Evolutionary conservation across 2,329 filamentous ascomycete species (phyloP).

Genomic region (Ustulina deusta): DNA sequence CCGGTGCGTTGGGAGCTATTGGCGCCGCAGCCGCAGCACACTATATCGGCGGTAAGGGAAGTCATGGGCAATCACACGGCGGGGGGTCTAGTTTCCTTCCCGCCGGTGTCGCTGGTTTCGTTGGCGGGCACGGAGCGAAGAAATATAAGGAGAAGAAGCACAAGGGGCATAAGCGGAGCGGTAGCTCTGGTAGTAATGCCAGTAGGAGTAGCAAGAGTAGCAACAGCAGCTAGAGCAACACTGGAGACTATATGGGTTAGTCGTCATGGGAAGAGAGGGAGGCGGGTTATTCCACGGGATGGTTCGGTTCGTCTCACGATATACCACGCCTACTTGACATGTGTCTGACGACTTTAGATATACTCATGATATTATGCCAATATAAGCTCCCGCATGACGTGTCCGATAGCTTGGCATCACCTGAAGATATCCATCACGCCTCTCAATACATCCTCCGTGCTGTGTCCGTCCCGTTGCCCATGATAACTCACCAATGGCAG

Average conservation of each 20-base stretch:
- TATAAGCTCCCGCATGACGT: not conserved
- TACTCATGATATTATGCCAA: not conserved
- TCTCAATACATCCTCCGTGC: not conserved
- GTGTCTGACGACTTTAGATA: not conserved
- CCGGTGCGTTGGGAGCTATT: conserved; percentile 39
- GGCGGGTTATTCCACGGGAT: not conserved
- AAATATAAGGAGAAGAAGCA: conserved; percentile 48
- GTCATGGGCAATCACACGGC: conserved; percentile 29
- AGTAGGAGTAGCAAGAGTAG: conserved; percentile 42
- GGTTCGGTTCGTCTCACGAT: not conserved
- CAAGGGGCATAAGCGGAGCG: conserved; percentile 45
- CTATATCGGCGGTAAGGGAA: conserved; percentile 37
- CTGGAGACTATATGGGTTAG: not conserved
- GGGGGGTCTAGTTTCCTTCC: conserved; percentile 37
- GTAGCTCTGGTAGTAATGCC: conserved; percentile 44
- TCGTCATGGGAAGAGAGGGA: not conserved
- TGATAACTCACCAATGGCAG: not conserved
- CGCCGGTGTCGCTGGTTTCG: conserved; percentile 37
- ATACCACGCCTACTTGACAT: not conserved
- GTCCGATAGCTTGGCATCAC: not conserved
- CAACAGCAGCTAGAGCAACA: conserved; percentile 38
- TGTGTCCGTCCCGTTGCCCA: not conserved
- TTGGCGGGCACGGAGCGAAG: conserved; percentile 39
- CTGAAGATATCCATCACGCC: not conserved
- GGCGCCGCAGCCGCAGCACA: conserved; percentile 45